Conservation (phyloP, 2,329 filamentous ascomycete genomes). For the Mycosphaerelloides madeirae region DNA sequence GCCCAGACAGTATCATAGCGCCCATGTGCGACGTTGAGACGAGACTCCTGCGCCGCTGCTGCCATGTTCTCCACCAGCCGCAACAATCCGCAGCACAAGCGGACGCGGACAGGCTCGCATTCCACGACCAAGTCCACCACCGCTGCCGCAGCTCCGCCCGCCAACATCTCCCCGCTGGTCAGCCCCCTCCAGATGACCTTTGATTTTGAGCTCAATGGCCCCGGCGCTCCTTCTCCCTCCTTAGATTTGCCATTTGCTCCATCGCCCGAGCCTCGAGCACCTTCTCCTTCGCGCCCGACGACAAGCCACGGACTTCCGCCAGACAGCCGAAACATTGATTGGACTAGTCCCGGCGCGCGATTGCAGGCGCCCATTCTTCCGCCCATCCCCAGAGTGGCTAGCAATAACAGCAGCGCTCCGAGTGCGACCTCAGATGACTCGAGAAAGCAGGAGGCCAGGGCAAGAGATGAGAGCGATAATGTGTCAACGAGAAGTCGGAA, state of each 20-base stretch:
- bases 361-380: conserved; percentile 44
- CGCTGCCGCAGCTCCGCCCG: neutral
- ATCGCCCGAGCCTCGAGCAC: conserved; percentile 2
- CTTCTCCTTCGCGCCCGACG: conserved; percentile 11
- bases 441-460: neutral
- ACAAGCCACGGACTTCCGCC: conserved; percentile 22
- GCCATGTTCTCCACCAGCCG: too few species aligned
- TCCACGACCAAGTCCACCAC: neutral
- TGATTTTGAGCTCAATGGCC: conserved; percentile 23
- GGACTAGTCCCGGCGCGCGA: neutral
- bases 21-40: too few species aligned
- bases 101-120: too few species aligned
- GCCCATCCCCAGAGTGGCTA: conserved; percentile 36
- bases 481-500: conserved; percentile 7
- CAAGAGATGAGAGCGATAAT: conserved; percentile 15
- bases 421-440: conserved; percentile 2
- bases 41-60: too few species aligned
- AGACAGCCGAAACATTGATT: neutral
- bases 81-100: too few species aligned
- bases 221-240: neutral
- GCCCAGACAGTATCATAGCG: too few species aligned
- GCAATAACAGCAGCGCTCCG: conserved; percentile 2
- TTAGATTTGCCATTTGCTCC: conserved; percentile 11
- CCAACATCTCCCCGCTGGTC: conserved; percentile 15
- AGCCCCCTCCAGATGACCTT: conserved; percentile 29